Conservation (phyloP, 495 filamentous ascomycete genomes). For the Neurospora africana region DNA sequence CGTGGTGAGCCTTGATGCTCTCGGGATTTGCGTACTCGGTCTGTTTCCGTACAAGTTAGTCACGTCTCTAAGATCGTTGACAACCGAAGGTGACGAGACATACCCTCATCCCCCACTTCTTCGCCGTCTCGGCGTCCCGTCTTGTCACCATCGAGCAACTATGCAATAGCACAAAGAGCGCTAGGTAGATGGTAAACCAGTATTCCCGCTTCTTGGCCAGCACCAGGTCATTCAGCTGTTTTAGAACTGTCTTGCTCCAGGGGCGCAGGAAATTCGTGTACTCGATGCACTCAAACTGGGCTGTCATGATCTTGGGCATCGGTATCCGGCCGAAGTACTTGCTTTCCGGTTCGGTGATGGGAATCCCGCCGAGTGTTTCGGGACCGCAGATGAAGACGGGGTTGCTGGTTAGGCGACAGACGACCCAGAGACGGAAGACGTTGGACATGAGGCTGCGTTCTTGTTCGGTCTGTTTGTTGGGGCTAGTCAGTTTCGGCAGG, state of each 20-base stretch:
- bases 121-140: constrained; percentile 14
- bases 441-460: constrained; percentile 15
- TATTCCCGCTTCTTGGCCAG: constrained; percentile 18
- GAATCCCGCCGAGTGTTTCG: constrained; percentile 11
- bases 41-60: constrained; percentile 1
- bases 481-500: not conserved
- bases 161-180: constrained; percentile 20
- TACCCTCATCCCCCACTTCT: constrained; percentile 13
- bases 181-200: constrained; percentile 20
- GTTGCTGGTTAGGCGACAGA: constrained; percentile 17
- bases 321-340: constrained; percentile 9
- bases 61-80: too few species aligned
- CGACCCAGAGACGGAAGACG: constrained; percentile 18
- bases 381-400: constrained; percentile 15
- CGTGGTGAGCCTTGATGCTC: constrained; percentile 15
- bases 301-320: constrained; percentile 19
- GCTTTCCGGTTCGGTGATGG: constrained; percentile 5
- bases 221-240: constrained; percentile 18
- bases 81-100: not conserved
- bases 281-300: constrained; percentile 21
- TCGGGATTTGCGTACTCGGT: constrained; percentile 12
- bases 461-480: constrained; percentile 9
- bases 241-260: constrained; percentile 17
- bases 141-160: constrained; percentile 19
- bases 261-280: constrained; percentile 17